phyloP scores from a whole-genome alignment of 1,139 yeast genomes.

The Nakaseomyces nivariensis region DNA sequence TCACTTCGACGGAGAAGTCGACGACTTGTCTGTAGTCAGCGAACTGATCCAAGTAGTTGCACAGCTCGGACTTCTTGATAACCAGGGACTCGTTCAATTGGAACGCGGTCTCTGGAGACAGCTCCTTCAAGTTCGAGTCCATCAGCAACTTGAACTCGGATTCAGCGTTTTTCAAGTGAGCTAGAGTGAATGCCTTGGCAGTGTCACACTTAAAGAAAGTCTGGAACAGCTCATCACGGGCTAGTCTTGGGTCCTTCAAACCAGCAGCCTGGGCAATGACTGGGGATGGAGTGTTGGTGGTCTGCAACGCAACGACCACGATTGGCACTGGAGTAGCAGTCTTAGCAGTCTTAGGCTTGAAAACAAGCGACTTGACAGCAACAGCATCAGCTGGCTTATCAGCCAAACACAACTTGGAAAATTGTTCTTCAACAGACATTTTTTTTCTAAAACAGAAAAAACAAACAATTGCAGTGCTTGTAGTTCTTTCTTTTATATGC shows the following conservation, averaged over 20 bases:
- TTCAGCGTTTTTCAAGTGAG: conserved; percentile 43
- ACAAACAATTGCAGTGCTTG: too few relatives aligned
- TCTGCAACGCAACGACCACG: conserved; percentile 63
- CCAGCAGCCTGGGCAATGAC: conserved; percentile 57
- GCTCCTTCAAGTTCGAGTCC: conserved; percentile 44
- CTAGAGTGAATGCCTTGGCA: conserved; percentile 60
- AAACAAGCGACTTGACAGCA: conserved; percentile 65
- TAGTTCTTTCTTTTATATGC: too few relatives aligned
- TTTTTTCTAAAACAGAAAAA: not conserved
- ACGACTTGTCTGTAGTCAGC: conserved; percentile 41
- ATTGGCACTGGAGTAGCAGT: conserved; percentile 75
- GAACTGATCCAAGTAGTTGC: conserved; percentile 42
- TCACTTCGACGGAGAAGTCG: conserved; percentile 41
- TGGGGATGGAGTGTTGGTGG: conserved; percentile 61
- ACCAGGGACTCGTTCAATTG: conserved; percentile 52
- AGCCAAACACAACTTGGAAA: conserved; percentile 46
- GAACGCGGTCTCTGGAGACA: conserved; percentile 34
- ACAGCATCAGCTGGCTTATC: conserved; percentile 35
- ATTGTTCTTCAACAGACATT: conserved; percentile 53
- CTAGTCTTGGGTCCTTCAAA: conserved; percentile 81
- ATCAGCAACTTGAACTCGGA: conserved; percentile 58
- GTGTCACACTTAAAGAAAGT: conserved; percentile 49
- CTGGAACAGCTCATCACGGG: conserved; percentile 67
- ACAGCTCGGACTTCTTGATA: conserved; percentile 42
- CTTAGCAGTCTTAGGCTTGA: conserved; percentile 87